Evolutionary conservation across 2,329 filamentous ascomycete species (phyloP), one percentile per base, ranked within the genome.

Genomic region (Lojkania enalia): DNA sequence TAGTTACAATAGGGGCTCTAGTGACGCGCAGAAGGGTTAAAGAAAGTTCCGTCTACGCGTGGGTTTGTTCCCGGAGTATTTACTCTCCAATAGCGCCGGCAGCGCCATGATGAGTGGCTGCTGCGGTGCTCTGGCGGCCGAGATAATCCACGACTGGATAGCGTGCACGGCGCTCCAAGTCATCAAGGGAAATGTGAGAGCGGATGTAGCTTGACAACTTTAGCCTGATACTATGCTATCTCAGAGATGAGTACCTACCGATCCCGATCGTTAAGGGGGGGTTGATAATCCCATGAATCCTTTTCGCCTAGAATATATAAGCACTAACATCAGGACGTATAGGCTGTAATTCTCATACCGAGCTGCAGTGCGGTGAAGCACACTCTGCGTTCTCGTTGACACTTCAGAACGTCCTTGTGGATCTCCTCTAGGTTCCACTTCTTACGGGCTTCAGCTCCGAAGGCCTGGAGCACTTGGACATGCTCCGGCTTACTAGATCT

Each of bases 231-330:
- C n/a, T n/a, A n/a, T n/a, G n/a, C n/a, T n/a, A n/a, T 14, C 16
- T 13, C 18, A 29, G 33, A 2, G 18, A n/a, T 20, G 35, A 16
- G 14, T 20, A 72, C 78, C 71, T 73, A 84, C 77, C 86, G 87
- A 54, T 82, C 76, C 36, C 78, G 74, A 19, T 85, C 87, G 60
- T 88, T 82, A 54, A 88, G 83, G 2, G 78, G 72, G 0, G 90
- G 90, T 72, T 91, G 81, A 71, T 86, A 87, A 70, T 96, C 91
- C 91, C 91, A 96, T 64, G 84, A 81, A 29, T 87, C 87, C 39
- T 58, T 57, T 13, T 57, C 59, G 20, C 61, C 57, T 56, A 31
- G 21, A 2, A 4, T 13, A n/a, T 21, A 39, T 58, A 37, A 58
- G 51, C 35, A 15, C 35, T n/a, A n/a, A n/a, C n/a, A n/a, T n/a